Percentiles rank a stretch among this genome's conserved stretches.
These are phyloP conservation scores for Immersiella caudata DNA, from an alignment of 495 filamentous ascomycete species.

Conservation along the genomic window DNA sequence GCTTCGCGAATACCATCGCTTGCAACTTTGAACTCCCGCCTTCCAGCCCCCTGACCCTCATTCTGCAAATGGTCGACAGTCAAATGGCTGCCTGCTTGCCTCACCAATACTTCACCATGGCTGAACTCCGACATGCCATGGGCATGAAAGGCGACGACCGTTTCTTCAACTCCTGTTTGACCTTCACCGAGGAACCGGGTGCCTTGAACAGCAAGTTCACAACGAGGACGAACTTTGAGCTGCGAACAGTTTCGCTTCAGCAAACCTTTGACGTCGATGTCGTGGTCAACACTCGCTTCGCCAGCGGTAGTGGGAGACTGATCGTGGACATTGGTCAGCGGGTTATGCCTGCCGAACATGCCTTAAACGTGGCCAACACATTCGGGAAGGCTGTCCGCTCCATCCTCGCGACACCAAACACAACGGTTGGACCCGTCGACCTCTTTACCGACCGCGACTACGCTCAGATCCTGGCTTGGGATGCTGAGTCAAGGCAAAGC, in stretches of 20 bases:
- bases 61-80: constrained; percentile 41
- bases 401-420: constrained; percentile 42
- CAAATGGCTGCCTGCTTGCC: constrained; percentile 37
- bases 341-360: constrained; percentile 46
- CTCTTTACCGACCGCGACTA: constrained; percentile 50
- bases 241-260: constrained; percentile 42
- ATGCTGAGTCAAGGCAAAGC: constrained; percentile 25
- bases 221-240: constrained; percentile 37
- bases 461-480: constrained; percentile 49
- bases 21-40: constrained; percentile 39
- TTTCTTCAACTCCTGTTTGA: constrained; percentile 52
- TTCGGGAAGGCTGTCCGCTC: constrained; percentile 49
- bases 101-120: constrained; percentile 48
- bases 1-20: constrained; percentile 46
- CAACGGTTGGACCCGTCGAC: constrained; percentile 41
- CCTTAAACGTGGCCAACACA: constrained; percentile 42
- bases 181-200: constrained; percentile 46
- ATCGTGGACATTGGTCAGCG: constrained; percentile 49
- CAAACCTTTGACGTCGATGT: constrained; percentile 51
- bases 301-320: constrained; percentile 38
- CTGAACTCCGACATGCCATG: constrained; percentile 47
- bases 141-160: constrained; percentile 43
- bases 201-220: constrained; percentile 44
- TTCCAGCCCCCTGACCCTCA: constrained; percentile 36
- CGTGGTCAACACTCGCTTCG: constrained; percentile 44